Evolutionary conservation across 2,329 filamentous ascomycete species (phyloP).

Genomic region (Alternaria novae-zelandiae): DNA sequence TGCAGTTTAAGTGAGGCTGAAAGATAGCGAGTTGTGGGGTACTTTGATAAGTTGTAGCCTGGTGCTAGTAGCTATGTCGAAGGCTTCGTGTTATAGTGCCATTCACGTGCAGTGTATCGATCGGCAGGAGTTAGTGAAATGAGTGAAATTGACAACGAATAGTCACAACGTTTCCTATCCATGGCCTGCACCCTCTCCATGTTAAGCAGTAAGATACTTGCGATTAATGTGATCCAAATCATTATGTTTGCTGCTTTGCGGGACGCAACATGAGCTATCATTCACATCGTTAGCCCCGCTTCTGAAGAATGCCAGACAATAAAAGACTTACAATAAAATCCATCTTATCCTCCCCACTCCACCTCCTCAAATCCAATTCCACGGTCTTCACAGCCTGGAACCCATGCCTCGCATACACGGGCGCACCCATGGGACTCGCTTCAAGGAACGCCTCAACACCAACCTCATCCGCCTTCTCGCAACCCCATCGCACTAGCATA

Average conservation of each 20-base stretch:
- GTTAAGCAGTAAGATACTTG: not conserved
- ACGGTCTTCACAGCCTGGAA: constrained; percentile 36
- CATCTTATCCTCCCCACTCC: constrained; percentile 34
- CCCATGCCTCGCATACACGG: constrained; percentile 42
- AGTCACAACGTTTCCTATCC: not conserved
- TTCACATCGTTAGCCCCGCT: not conserved
- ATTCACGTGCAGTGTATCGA: not conserved
- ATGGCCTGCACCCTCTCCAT: not conserved
- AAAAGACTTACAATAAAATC: constrained; percentile 38
- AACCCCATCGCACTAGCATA: constrained; percentile 42
- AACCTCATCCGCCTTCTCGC: constrained; percentile 38
- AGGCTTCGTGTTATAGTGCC: not conserved
- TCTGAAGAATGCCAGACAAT: not conserved
- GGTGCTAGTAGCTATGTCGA: not conserved
- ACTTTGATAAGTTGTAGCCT: not conserved
- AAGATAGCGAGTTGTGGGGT: not conserved
- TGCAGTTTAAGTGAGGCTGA: not conserved
- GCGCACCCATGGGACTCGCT: constrained; percentile 40
- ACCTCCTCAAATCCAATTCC: constrained; percentile 39
- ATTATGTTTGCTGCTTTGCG: not conserved
- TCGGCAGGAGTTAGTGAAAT: not conserved
- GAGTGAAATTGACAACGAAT: not conserved
- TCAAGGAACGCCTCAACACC: constrained; percentile 43
- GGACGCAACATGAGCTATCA: constrained; percentile 7
- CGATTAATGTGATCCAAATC: not conserved